Evolutionary conservation across 2,329 filamentous ascomycete genomes (phyloP).

Genomic region (Cladosporium austrohemisphaericum): DNA sequence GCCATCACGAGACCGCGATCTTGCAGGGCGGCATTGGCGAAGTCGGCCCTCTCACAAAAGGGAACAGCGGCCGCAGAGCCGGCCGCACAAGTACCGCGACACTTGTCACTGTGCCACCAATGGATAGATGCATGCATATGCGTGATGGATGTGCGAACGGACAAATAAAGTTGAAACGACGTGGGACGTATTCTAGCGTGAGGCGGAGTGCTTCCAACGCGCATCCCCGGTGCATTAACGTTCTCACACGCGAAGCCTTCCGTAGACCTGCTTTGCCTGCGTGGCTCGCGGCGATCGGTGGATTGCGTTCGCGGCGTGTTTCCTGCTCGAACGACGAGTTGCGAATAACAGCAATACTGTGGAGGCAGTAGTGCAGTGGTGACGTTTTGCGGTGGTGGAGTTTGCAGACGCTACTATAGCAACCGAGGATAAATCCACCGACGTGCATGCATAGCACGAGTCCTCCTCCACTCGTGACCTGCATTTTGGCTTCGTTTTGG

Average conservation of each 20-base stretch:
- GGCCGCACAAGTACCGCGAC: constrained; percentile 5
- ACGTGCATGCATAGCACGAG: no score
- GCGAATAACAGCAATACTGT: no score
- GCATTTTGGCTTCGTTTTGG: constrained; percentile 5
- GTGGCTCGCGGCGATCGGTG: background rate
- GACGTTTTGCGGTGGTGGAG: background rate
- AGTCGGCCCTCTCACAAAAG: no score
- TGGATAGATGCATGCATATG: background rate
- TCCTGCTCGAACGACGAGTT: constrained; percentile 7
- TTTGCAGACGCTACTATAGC: background rate
- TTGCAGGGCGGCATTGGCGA: no score
- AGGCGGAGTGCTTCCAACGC: constrained; percentile 8
- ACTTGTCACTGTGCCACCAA: background rate
- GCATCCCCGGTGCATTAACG: constrained; percentile 10
- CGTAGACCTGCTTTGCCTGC: no score
- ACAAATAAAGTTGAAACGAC: constrained; percentile 11
- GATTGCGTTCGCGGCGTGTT: background rate
- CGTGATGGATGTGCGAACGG: background rate
- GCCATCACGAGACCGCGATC: no score
- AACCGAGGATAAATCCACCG: constrained; percentile 6
- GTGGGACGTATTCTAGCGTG: background rate
- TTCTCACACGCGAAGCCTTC: constrained; percentile 7
- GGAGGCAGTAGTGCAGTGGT: constrained; percentile 7
- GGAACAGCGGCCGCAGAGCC: no score
- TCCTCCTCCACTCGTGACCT: background rate